Conservation (phyloP, 306 rosid genomes). For the Corylus americana region DNA sequence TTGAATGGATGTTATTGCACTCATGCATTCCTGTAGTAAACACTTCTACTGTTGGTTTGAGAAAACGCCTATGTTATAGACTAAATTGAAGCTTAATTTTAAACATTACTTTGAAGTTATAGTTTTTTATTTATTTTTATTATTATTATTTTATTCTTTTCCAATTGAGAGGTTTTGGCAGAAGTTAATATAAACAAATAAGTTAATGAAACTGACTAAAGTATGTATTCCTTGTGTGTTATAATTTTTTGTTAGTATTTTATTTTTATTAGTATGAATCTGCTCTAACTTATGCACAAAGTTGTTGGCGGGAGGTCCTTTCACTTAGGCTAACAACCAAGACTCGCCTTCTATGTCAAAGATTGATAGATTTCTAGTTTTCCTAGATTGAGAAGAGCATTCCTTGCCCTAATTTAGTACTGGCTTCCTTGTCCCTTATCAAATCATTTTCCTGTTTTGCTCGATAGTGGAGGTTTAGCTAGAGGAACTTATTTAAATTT, state of each 20-base stretch:
- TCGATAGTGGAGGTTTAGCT: too few species aligned
- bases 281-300: neutral
- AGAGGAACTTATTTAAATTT: too few species aligned
- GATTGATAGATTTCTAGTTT: too few species aligned
- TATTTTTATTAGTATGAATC: neutral
- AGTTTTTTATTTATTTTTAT: neutral
- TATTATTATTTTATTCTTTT: too few species aligned
- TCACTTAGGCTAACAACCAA: too few species aligned
- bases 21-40: conserved; percentile 1
- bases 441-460: too few species aligned
- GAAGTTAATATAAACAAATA: neutral
- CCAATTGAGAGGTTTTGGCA: neutral
- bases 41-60: neutral
- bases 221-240: neutral
- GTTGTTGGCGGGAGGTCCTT: neutral
- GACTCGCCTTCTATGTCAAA: too few species aligned
- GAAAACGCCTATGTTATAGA: neutral
- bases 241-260: neutral
- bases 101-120: neutral
- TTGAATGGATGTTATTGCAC: conserved; percentile 6
- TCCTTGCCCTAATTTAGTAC: too few species aligned
- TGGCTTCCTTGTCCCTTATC: too few species aligned
- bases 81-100: neutral
- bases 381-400: too few species aligned
- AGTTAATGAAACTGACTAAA: neutral